Conservation (phyloP, 2,329 filamentous ascomycete species). For the Ascochyta fabae region DNA sequence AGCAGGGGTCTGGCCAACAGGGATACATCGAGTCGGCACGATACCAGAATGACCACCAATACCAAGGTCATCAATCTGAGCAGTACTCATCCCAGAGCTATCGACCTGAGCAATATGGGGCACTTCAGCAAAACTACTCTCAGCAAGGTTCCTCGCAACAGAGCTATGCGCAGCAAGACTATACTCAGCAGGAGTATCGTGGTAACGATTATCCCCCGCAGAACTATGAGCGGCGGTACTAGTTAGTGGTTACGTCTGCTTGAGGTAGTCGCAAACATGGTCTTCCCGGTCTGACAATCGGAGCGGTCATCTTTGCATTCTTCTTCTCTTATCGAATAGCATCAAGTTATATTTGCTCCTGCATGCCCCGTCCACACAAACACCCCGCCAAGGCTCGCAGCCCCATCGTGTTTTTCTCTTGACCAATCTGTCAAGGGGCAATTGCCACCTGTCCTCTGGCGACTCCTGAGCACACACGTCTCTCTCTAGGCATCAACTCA, state of each 20-base stretch:
- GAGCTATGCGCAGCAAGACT: slow-evolving; percentile 6
- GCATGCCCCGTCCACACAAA: too few relatives aligned
- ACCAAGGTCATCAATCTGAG: slow-evolving; percentile 10
- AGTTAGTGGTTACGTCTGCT: not conserved
- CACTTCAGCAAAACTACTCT: slow-evolving; percentile 10
- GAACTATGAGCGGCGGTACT: slow-evolving; percentile 13
- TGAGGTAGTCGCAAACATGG: not conserved
- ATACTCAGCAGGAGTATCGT: slow-evolving; percentile 9
- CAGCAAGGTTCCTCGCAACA: slow-evolving; percentile 18
- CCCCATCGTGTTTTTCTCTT: too few relatives aligned
- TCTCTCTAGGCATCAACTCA: too few relatives aligned
- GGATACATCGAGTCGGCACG: slow-evolving; percentile 13
- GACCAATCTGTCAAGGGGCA: too few relatives aligned
- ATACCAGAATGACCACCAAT: slow-evolving; percentile 17
- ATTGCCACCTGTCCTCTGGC: too few relatives aligned
- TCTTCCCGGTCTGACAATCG: too few relatives aligned
- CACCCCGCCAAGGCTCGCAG: too few relatives aligned
- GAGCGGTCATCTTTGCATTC: too few relatives aligned
- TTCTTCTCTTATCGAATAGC: too few relatives aligned
- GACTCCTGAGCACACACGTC: too few relatives aligned
- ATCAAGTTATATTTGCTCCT: too few relatives aligned
- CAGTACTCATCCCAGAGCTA: slow-evolving; percentile 2
- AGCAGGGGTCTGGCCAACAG: slow-evolving; percentile 7
- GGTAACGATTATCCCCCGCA: slow-evolving; percentile 17
- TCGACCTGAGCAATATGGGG: slow-evolving; percentile 8